Conservation (phyloP, 2,329 filamentous ascomycete species). For the Diaporthe citrichinensis region DNA sequence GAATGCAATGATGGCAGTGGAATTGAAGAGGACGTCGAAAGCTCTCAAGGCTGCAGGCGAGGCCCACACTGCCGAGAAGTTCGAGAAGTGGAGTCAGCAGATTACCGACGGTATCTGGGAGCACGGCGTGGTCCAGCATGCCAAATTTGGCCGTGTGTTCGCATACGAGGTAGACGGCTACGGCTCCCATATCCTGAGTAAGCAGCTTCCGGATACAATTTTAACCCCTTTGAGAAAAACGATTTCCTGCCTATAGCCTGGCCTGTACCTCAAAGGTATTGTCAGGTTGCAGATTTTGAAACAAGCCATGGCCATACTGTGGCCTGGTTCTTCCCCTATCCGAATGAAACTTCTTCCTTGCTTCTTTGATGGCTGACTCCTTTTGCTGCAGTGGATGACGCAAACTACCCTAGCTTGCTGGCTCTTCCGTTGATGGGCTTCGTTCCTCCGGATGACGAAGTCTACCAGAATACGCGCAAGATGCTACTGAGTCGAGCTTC, state of each 20-base stretch:
- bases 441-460: conserved; percentile 71
- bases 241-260: no score
- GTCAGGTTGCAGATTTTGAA: no score
- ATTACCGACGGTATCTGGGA: conserved; percentile 87
- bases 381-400: no score
- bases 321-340: no score
- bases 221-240: no score
- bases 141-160: conserved; percentile 83
- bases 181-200: conserved; percentile 83
- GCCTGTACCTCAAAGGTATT: no score
- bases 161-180: conserved; percentile 92
- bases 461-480: conserved; percentile 89
- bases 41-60: conserved; percentile 76
- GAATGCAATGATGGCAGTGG: conserved; percentile 96
- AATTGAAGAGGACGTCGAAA: conserved; percentile 81
- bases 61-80: conserved; percentile 63
- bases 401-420: conserved; percentile 86
- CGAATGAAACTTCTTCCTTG: no score
- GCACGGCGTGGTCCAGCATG: conserved; percentile 84
- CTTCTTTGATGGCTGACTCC: no score
- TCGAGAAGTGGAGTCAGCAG: conserved; percentile 70
- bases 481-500: conserved; percentile 80
- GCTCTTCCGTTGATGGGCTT: conserved; percentile 86
- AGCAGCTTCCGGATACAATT: no score
- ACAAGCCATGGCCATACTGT: no score